Base-by-base conservation (phyloP, 352 stramenopile species). In the Phytophthora pini region DNA sequence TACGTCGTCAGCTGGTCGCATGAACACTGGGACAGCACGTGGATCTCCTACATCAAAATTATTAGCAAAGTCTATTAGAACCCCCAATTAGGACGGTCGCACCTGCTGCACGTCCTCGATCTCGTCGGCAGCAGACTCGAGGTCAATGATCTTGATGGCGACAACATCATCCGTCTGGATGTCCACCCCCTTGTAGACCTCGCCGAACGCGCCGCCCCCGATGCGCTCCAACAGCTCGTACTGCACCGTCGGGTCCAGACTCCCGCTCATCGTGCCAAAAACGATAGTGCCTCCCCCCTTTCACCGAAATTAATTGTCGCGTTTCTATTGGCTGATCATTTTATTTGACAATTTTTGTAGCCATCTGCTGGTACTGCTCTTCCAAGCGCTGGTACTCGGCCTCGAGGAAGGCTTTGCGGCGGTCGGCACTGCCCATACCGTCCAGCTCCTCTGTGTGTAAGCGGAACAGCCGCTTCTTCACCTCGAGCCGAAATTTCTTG, bases 1-100 rank as follows among this genome's bases (percentile, higher is more conserved):
- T 98, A 98, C 62, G 87, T 89, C 34, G 89, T 97, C 43, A 98
- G 75, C 68, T 98, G 89, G 7, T 91, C 82, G 45, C 92, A 96
- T 7, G 90, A 75, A 61, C 89, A 97, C 53, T 97, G 87, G 27
- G 89, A 95, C 4, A 98, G 73, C 62, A 97, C 88, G 17, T 92
- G 61, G 60, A 98, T 98, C 65, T 98, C 92, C 79, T 95, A 62
- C 47, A 20, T 43, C n/a, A 43, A 46, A 49, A 10, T 61, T 22
- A 45, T n/a, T 26, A 47, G n/a, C n/a, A 8, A 47, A 11, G 4
- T 26, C n/a, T 60, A 20, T 60, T 36, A 36, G 9, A 36, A 13
- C 31, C 31, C 31, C 8, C 11, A 8, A 36, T 9, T 5, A 36
- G 8, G 10, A 36, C 4, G 13, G 13, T 8, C 43, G 52, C 47